Conservation (phyloP, 2,329 filamentous ascomycete species). For the Lecanosticta acicola region DNA sequence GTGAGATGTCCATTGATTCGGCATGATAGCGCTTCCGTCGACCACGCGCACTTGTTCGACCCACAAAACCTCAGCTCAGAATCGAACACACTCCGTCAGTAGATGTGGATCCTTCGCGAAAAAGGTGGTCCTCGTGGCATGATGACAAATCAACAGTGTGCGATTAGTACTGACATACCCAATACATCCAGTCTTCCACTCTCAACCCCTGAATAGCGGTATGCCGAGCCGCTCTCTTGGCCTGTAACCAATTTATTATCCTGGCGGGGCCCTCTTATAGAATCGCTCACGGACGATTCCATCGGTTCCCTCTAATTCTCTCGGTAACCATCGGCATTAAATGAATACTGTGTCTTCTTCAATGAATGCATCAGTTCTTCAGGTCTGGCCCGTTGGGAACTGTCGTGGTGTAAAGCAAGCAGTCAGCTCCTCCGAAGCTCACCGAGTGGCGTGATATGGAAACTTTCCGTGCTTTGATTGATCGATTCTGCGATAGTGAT, state of each 20-base stretch:
- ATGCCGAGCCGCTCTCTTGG: no score
- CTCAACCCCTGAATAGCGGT: no score
- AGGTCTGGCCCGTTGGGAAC: conserved; percentile 4
- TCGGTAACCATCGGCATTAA: no score
- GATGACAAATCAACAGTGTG: no score
- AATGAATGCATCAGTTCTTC: conserved; percentile 10
- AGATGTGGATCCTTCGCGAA: no score
- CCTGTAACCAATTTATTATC: no score
- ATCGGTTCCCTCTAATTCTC: no score
- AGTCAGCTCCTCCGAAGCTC: conserved; percentile 27
- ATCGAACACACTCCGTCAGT: conserved; percentile 24
- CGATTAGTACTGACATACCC: no score
- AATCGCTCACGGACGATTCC: no score
- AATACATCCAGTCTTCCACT: no score
- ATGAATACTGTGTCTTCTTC: conserved; percentile 3
- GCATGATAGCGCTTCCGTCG: conserved; percentile 26
- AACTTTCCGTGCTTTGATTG: conserved; percentile 24
- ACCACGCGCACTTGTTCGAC: conserved; percentile 18
- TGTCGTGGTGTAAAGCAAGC: conserved; percentile 17
- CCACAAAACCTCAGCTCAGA: conserved; percentile 23
- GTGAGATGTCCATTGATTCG: conserved; percentile 12
- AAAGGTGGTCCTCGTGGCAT: conserved; percentile 24
- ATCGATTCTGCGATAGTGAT: no score
- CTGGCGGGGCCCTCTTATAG: no score
- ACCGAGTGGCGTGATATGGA: conserved; percentile 15